phyloP scores from a whole-genome alignment of 139 green algal genomes.

The Nannochloris sp. region DNA sequence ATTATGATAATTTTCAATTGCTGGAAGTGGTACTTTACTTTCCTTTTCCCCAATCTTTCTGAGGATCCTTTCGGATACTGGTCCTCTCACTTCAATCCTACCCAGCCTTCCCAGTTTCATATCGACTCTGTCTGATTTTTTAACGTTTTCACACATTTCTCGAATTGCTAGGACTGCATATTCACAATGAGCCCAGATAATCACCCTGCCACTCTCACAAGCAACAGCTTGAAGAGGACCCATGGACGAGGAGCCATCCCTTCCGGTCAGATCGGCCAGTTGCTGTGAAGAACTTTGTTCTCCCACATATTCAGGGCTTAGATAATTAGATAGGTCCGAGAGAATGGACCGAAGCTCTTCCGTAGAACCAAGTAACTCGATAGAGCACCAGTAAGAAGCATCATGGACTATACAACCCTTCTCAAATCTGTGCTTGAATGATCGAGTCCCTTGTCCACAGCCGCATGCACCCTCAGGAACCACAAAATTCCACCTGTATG shows the following conservation, averaged over 20 bases:
- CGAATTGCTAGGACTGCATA: neutral
- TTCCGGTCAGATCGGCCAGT: neutral
- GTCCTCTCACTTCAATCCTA: slow-evolving; percentile 11
- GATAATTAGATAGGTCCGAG: neutral
- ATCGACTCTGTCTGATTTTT: neutral
- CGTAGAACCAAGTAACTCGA: slow-evolving; percentile 40
- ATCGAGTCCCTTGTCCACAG: slow-evolving; percentile 44
- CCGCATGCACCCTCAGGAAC: slow-evolving; percentile 38
- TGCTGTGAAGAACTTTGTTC: neutral
- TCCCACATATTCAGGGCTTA: neutral
- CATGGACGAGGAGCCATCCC: neutral
- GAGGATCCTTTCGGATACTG: slow-evolving; percentile 1
- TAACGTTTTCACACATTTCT: neutral
- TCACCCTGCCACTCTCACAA: neutral
- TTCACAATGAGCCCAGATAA: neutral
- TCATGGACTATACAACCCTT: slow-evolving; percentile 44
- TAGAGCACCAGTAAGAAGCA: slow-evolving; percentile 52
- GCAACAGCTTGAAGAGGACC: neutral
- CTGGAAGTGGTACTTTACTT: neutral
- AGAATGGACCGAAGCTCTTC: neutral
- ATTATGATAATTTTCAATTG: neutral
- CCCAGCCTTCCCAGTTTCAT: neutral
- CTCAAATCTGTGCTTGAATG: slow-evolving; percentile 33
- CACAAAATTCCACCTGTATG: slow-evolving; percentile 30
- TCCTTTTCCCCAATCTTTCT: neutral